Evolutionary conservation across 2,329 filamentous ascomycete species (phyloP), one percentile per base, ranked within the genome.

Genomic region (Aspergillus ochraceoroseus): DNA sequence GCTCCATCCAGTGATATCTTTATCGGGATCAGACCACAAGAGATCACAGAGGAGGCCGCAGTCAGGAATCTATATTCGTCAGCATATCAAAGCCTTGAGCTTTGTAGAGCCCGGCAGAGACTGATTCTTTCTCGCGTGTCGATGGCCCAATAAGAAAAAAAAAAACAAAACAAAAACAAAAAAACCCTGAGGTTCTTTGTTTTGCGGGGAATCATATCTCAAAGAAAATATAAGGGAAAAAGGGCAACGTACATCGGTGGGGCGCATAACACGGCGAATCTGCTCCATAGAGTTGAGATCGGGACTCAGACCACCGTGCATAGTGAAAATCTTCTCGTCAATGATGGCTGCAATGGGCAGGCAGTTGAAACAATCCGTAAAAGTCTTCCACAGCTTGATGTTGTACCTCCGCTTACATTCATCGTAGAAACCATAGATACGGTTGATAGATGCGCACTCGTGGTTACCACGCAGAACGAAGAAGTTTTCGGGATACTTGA

Each of bases 401-500:
- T 96, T 98, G 75, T 94, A 96, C 57, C 90, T 80, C 64, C 92
- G 84, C 77, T 98, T 98, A 82, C 90, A 98, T 71, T 98, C 90
- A 63, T 98, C 92, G 75, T 98, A 98, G 75, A 98, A 98, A 46
- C 92, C 92, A 68, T 98, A 98, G 70, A 96, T 94, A 63, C 92
- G 87, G 75, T 94, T 98, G 76, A 98, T 94, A 38, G 87, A 94
- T 44, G 92, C 92, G 72, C 92, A 96, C 71, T 98, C 92, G 76
- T 98, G 92, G 76, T 98, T 98, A 51, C 92, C 92, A 55, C 92
- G 87, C 44, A 98, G 80, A 54, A 98, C 85, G 76, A 98, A 98
- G 74, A 98, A 96, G 75, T 98, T 98, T 73, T 98, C 92, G 33
- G 92, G 92, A 67, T 95, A 96, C 75, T 96, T 96, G 79, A 98